A percentile compares a stretch with the other conserved stretches of the same genome.
Conservation (phyloP, 225 moss, liverwort and hornwort species). For the Physcomitrellopsis africana region DNA sequence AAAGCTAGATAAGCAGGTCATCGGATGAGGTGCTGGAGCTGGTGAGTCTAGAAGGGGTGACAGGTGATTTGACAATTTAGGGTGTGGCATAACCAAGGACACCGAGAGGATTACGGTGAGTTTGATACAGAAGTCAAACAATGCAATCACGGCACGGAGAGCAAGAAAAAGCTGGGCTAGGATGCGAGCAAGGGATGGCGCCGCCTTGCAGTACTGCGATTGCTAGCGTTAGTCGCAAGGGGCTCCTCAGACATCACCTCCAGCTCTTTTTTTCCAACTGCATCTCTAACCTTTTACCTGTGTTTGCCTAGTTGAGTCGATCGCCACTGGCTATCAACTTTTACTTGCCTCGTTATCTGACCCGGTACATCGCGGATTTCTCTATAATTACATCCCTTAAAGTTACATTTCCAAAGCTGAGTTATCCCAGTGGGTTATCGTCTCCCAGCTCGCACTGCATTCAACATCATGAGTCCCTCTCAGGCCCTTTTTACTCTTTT, state of each 20-base stretch:
- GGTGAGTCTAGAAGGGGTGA: slow-evolving; percentile 8
- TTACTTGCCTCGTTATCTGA: slow-evolving; percentile 39
- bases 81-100: background rate
- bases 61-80: slow-evolving; percentile 20
- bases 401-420: slow-evolving; percentile 35
- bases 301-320: slow-evolving; percentile 13
- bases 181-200: slow-evolving; percentile 38
- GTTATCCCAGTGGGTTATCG: slow-evolving; percentile 30
- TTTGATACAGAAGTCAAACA: slow-evolving; percentile 41
- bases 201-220: slow-evolving; percentile 41
- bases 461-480: slow-evolving; percentile 24
- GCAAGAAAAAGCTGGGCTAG: slow-evolving; percentile 40
- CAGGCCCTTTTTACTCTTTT: slow-evolving; percentile 1
- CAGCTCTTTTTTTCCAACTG: too few species aligned
- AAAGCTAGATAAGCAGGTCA: slow-evolving; percentile 41
- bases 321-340: slow-evolving; percentile 44
- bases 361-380: slow-evolving; percentile 36
- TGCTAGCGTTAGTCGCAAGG: slow-evolving; percentile 17
- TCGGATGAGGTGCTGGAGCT: background rate
- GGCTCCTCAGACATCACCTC: slow-evolving; percentile 11
- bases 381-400: slow-evolving; percentile 38
- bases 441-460: background rate
- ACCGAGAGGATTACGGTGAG: background rate
- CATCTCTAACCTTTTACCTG: too few species aligned
- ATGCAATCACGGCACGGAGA: slow-evolving; percentile 57